These are phyloP conservation scores for Vigna reflexopilosa DNA, from an alignment of 306 rosid species.

Conservation along the genomic window DNA sequence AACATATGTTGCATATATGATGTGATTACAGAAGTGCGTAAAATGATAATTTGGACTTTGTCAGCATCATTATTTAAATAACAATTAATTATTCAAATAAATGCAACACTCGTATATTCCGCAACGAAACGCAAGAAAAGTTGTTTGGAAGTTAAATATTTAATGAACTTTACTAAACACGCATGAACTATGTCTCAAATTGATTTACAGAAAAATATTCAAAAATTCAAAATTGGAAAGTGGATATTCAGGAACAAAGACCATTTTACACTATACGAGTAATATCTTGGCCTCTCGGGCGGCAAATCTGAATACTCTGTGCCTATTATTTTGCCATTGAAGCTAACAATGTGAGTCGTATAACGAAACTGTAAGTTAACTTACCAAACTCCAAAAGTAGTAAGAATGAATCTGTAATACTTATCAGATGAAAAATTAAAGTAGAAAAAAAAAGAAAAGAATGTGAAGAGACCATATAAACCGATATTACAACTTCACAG, in stretches of 20 bases:
- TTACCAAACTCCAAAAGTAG: conserved; percentile 33
- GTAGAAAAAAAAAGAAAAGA: conserved; percentile 50
- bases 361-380: not conserved
- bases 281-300: conserved; percentile 12
- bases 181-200: not conserved
- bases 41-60: too few relatives aligned
- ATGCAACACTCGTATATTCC: not conserved
- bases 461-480: conserved; percentile 37
- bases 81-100: not conserved
- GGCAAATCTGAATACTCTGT: conserved; percentile 12
- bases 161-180: not conserved
- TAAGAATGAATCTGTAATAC: conserved; percentile 42
- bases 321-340: conserved; percentile 11
- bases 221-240: conserved; percentile 18
- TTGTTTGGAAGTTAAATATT: not conserved
- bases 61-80: not conserved
- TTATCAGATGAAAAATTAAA: conserved; percentile 32
- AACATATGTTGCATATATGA: too few relatives aligned
- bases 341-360: conserved; percentile 34
- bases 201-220: not conserved
- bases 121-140: not conserved
- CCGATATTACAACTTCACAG: conserved; percentile 72
- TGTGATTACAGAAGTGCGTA: too few relatives aligned
- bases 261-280: not conserved
- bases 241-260: conserved; percentile 6